Evolutionary conservation across 768 basidiomycete species (phyloP).

Genomic region (Russula emetica): DNA sequence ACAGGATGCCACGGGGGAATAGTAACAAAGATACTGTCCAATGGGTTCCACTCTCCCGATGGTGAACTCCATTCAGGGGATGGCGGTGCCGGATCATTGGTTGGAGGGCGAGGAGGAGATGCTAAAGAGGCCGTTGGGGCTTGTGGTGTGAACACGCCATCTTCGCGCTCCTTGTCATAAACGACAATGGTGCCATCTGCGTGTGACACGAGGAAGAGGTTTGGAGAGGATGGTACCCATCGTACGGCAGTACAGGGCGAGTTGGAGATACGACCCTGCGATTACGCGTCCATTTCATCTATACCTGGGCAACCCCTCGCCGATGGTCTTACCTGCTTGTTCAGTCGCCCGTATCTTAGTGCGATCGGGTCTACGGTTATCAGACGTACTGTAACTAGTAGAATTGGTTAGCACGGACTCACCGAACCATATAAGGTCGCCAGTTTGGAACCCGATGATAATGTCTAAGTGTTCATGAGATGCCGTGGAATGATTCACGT

Average conservation of each 20-base stretch:
- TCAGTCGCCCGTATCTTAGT: conserved; percentile 78
- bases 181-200: conserved; percentile 86
- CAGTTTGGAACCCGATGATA: conserved; percentile 87
- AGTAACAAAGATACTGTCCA: conserved; percentile 71
- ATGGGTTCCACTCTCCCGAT: conserved; percentile 67
- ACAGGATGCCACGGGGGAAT: conserved; percentile 85
- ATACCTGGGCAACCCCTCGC: background rate
- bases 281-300: conserved; percentile 19
- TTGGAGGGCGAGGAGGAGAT: conserved; percentile 28
- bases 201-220: conserved; percentile 81
- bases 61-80: conserved; percentile 32
- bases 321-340: conserved; percentile 61
- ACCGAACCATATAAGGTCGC: conserved; percentile 98
- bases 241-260: conserved; percentile 86
- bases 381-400: conserved; percentile 15
- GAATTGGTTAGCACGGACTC: conserved; percentile 26
- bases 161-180: conserved; percentile 89
- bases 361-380: conserved; percentile 62
- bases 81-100: conserved; percentile 29
- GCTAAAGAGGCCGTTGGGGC: conserved; percentile 42
- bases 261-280: conserved; percentile 68
- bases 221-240: conserved; percentile 79
- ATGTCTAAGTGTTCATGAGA: conserved; percentile 78
- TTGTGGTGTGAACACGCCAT: conserved; percentile 66
- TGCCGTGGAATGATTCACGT: conserved; percentile 76